Evolutionary conservation across 441 rosid genomes (phyloP).

Genomic region (Viola pubescens): DNA sequence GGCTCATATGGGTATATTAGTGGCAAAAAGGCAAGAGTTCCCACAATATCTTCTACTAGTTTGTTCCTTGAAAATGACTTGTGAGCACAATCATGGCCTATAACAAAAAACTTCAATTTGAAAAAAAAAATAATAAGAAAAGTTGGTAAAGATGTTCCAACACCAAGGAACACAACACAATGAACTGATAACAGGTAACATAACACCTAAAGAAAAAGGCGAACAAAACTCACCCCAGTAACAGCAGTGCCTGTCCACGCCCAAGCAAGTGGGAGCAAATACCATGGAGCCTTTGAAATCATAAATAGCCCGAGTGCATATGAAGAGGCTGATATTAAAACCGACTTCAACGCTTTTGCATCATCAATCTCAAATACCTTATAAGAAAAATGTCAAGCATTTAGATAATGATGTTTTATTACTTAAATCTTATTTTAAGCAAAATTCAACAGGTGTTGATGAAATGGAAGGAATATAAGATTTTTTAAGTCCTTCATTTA

Average conservation of each 20-base stretch:
- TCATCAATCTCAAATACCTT: slow-evolving; percentile 89
- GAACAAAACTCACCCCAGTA: slow-evolving; percentile 54
- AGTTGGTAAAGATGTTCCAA: slow-evolving; percentile 9
- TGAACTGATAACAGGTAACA: not conserved
- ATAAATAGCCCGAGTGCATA: slow-evolving; percentile 72
- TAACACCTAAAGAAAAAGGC: slow-evolving; percentile 1
- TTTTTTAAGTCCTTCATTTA: not conserved
- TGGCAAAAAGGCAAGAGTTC: slow-evolving; percentile 85
- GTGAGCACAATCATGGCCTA: slow-evolving; percentile 98
- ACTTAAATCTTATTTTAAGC: slow-evolving; percentile 5
- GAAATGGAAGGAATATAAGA: too few species aligned
- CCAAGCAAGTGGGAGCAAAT: slow-evolving; percentile 90
- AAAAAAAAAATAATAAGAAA: slow-evolving; percentile 14
- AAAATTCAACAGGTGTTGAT: not conserved
- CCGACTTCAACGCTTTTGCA: slow-evolving; percentile 78
- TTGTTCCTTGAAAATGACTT: slow-evolving; percentile 88
- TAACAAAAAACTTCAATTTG: slow-evolving; percentile 73
- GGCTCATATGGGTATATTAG: slow-evolving; percentile 93
- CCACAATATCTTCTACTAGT: slow-evolving; percentile 80
- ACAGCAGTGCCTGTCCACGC: slow-evolving; percentile 94
- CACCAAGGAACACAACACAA: not conserved
- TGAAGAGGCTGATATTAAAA: slow-evolving; percentile 65
- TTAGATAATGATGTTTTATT: not conserved
- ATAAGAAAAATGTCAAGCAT: slow-evolving; percentile 10
- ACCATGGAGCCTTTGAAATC: slow-evolving; percentile 90